Evolutionary conservation across 2,329 filamentous ascomycete species (phyloP).

Genomic region (Ceratocystis ficicola): DNA sequence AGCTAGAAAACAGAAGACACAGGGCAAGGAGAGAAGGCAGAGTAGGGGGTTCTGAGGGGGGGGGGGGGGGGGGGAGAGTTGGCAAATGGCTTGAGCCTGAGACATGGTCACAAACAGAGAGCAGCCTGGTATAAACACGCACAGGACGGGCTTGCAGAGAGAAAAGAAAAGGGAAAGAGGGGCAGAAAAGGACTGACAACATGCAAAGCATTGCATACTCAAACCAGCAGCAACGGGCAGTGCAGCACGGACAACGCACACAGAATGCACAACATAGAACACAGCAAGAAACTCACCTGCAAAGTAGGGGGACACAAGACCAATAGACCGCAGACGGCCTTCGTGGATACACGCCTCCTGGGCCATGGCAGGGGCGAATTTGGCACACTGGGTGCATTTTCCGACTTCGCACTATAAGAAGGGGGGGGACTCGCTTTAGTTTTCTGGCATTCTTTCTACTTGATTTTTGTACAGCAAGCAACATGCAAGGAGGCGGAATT

Average conservation of each 20-base stretch:
- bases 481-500: neutral
- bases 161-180: neutral
- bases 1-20: no score
- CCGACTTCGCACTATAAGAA: constrained; percentile 17
- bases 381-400: constrained; percentile 15
- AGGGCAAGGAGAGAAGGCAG: no score
- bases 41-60: no score
- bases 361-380: constrained; percentile 16
- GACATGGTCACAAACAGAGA: neutral
- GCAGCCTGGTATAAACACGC: constrained; percentile 7
- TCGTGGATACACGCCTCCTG: constrained; percentile 17
- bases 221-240: neutral
- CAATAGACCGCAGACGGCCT: constrained; percentile 13
- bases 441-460: neutral
- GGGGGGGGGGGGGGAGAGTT: neutral
- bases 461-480: neutral
- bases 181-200: neutral
- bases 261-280: neutral
- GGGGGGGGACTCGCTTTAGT: constrained; percentile 10
- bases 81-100: constrained; percentile 2
- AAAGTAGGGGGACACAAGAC: constrained; percentile 14
- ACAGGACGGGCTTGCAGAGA: neutral
- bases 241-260: neutral
- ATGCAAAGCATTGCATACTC: neutral
- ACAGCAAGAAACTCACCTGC: constrained; percentile 13